phyloP scores from a whole-genome alignment of 192 early-diverging fungal genomes.

The Podila clonocystis region DNA sequence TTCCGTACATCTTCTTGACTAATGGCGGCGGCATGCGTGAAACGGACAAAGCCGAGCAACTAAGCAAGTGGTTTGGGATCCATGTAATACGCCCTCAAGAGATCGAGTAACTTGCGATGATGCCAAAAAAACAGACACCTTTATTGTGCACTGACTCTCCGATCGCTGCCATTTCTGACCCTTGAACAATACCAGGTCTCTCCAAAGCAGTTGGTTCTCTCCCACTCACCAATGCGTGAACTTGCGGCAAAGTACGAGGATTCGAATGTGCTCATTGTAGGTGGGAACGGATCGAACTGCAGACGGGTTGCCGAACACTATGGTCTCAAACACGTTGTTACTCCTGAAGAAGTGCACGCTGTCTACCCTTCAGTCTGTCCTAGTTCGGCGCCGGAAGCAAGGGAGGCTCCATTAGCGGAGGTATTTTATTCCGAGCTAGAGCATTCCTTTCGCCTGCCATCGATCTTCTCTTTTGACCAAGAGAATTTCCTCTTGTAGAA shows the following conservation, averaged over 20 bases:
- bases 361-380: constrained; percentile 68
- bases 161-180: background rate
- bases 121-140: no score
- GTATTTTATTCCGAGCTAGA: background rate
- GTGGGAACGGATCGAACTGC: constrained; percentile 68
- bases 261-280: constrained; percentile 78
- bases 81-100: constrained; percentile 29
- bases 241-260: constrained; percentile 69
- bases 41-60: constrained; percentile 72
- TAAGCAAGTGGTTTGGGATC: constrained; percentile 65
- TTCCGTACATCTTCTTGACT: constrained; percentile 86
- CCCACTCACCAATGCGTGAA: constrained; percentile 87
- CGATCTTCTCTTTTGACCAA: constrained; percentile 12
- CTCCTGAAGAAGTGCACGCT: constrained; percentile 66
- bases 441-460: constrained; percentile 75
- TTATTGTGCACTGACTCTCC: no score
- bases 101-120: no score
- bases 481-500: constrained; percentile 4
- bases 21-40: constrained; percentile 91
- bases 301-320: constrained; percentile 71
- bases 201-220: constrained; percentile 75
- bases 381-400: constrained; percentile 12
- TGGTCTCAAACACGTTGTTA: constrained; percentile 69
- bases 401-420: constrained; percentile 6
- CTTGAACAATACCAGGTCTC: constrained; percentile 50